These are phyloP conservation scores for Calycina herbarum DNA, from an alignment of 2,329 filamentous ascomycete genomes.

Conservation along the genomic window DNA sequence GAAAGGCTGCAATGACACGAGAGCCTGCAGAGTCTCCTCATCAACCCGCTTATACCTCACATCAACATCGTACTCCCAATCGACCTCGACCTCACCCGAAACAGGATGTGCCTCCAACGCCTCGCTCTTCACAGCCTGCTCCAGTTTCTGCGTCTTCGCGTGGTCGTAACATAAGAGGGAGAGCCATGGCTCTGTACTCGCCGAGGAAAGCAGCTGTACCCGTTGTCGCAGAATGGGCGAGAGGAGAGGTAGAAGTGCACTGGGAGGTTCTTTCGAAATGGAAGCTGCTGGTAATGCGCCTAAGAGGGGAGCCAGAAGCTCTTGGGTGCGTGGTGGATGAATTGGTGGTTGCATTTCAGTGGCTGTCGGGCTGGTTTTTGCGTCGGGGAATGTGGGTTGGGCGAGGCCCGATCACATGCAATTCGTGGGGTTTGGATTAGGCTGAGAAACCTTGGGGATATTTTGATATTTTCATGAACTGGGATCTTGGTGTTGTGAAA, in stretches of 20 bases:
- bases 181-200: slow-evolving; percentile 68
- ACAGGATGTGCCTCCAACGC: slow-evolving; percentile 76
- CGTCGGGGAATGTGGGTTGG: background rate
- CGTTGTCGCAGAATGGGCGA: slow-evolving; percentile 67
- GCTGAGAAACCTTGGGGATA: background rate
- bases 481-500: background rate
- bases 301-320: slow-evolving; percentile 56
- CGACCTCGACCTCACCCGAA: slow-evolving; percentile 75
- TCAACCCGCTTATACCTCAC: slow-evolving; percentile 69
- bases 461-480: background rate
- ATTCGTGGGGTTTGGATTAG: background rate
- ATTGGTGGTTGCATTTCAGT: slow-evolving; percentile 36
- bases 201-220: slow-evolving; percentile 62
- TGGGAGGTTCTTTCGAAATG: slow-evolving; percentile 56
- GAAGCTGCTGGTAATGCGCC: slow-evolving; percentile 60
- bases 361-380: background rate
- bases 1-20: slow-evolving; percentile 62
- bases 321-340: slow-evolving; percentile 47
- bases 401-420: slow-evolving; percentile 12
- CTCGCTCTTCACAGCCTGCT: slow-evolving; percentile 61
- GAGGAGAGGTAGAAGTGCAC: slow-evolving; percentile 58
- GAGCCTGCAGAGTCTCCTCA: slow-evolving; percentile 70
- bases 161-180: slow-evolving; percentile 68
- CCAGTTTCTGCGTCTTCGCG: slow-evolving; percentile 54
- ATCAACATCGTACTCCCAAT: slow-evolving; percentile 64